phyloP scores from a whole-genome alignment of 768 basidiomycete species.

The Holtermanniella nyarrowii region DNA sequence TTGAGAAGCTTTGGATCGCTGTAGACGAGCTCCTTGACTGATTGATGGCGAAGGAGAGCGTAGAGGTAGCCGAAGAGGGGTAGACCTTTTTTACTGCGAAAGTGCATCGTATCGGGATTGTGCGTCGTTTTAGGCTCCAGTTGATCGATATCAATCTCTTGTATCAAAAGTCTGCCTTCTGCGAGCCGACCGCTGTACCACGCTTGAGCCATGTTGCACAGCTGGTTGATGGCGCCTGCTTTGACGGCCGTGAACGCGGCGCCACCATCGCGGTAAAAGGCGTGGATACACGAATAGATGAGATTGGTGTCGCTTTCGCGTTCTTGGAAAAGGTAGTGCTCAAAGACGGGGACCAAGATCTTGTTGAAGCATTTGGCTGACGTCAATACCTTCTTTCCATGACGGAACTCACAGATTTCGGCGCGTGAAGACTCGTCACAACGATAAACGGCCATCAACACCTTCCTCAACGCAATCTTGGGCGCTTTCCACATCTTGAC shows the following conservation, averaged over 20 bases:
- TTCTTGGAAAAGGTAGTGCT: slow-evolving; percentile 83
- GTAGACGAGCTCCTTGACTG: slow-evolving; percentile 67
- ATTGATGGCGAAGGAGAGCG: slow-evolving; percentile 56
- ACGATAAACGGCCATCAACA: slow-evolving; percentile 23
- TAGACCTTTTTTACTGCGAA: slow-evolving; percentile 93
- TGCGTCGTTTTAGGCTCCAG: slow-evolving; percentile 41
- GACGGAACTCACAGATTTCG: slow-evolving; percentile 55
- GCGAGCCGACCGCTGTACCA: slow-evolving; percentile 86
- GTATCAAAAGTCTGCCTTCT: slow-evolving; percentile 33
- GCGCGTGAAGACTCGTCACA: slow-evolving; percentile 52
- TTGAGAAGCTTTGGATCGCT: slow-evolving; percentile 56
- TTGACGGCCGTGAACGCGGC: slow-evolving; percentile 70
- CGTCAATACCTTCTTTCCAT: neutral
- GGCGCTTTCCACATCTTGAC: slow-evolving; percentile 37
- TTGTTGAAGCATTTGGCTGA: slow-evolving; percentile 72
- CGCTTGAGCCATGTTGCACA: slow-evolving; percentile 72
- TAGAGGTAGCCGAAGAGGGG: slow-evolving; percentile 63
- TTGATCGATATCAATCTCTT: slow-evolving; percentile 45
- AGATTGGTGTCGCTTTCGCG: slow-evolving; percentile 91
- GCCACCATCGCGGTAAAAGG: slow-evolving; percentile 78
- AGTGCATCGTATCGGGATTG: slow-evolving; percentile 74
- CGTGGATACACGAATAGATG: slow-evolving; percentile 73
- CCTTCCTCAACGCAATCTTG: slow-evolving; percentile 31
- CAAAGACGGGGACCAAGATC: slow-evolving; percentile 76
- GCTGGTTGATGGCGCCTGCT: slow-evolving; percentile 60